phyloP scores from a whole-genome alignment of 257 asterid species.

The Galeopsis tetrahit region DNA sequence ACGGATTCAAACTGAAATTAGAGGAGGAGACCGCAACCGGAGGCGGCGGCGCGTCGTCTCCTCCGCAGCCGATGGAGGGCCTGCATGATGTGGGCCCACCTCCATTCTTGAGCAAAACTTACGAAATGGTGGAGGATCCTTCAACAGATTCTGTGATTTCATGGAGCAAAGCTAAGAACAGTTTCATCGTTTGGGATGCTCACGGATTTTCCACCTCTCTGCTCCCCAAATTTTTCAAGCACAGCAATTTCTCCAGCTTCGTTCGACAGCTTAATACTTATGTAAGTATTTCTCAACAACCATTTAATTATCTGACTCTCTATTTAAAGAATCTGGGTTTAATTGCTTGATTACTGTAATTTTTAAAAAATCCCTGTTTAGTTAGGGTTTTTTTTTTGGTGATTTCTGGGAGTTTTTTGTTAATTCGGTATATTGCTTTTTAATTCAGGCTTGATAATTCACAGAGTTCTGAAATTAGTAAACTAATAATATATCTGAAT shows the following conservation, averaged over 20 bases:
- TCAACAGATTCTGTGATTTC: slow-evolving; percentile 78
- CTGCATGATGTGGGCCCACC: slow-evolving; percentile 86
- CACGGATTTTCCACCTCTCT: slow-evolving; percentile 69
- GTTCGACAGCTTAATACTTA: slow-evolving; percentile 96
- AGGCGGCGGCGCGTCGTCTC: slow-evolving; percentile 32
- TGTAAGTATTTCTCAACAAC: slow-evolving; percentile 53
- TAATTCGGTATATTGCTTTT: neutral
- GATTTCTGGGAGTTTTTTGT: neutral
- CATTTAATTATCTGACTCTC: neutral
- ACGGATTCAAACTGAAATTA: slow-evolving; percentile 43
- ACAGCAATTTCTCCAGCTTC: slow-evolving; percentile 90
- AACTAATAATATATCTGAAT: too few relatives aligned
- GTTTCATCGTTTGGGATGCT: slow-evolving; percentile 91
- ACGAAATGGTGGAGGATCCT: slow-evolving; percentile 92
- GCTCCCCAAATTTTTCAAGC: slow-evolving; percentile 89
- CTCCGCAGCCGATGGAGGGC: slow-evolving; percentile 86
- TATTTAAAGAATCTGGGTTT: neutral
- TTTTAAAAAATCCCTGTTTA: neutral
- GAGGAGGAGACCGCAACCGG: slow-evolving; percentile 46
- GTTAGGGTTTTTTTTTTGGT: neutral
- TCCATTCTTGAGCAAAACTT: slow-evolving; percentile 80
- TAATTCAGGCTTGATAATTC: neutral
- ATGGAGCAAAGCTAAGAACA: slow-evolving; percentile 76
- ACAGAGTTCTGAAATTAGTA: neutral
- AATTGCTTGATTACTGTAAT: neutral